phyloP scores from a whole-genome alignment of 208 protist species.

The Acanthamoeba culbertsoni region DNA sequence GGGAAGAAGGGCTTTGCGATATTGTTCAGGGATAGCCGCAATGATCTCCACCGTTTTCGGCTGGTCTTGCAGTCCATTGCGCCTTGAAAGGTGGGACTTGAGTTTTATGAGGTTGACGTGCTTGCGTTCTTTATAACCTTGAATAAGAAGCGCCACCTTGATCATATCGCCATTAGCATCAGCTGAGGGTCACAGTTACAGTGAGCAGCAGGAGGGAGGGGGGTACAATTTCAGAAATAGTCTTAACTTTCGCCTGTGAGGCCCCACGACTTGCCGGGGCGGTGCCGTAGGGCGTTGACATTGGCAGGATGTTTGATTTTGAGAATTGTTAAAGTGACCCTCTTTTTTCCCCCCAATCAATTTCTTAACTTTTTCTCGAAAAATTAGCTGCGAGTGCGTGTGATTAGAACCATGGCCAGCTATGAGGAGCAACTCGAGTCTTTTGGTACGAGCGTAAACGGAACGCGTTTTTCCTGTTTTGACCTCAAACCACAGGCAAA shows the following conservation, averaged over 20 bases:
- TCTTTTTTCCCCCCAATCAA: background rate
- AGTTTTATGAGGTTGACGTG: conserved; percentile 20
- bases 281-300: background rate
- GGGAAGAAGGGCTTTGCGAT: conserved; percentile 83
- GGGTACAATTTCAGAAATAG: conserved; percentile 44
- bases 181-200: background rate
- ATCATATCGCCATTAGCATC: background rate
- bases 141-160: conserved; percentile 43
- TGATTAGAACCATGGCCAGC: conserved; percentile 35
- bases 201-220: background rate
- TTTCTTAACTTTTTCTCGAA: background rate
- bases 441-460: background rate
- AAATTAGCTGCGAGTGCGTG: too few species aligned
- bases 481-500: background rate
- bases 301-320: background rate
- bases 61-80: conserved; percentile 48
- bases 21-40: conserved; percentile 86
- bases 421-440: conserved; percentile 19
- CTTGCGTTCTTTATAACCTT: conserved; percentile 41
- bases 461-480: background rate
- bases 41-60: conserved; percentile 88
- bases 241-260: conserved; percentile 46
- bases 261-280: background rate
- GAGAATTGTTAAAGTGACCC: background rate
- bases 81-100: background rate